Evolutionary conservation across 169 alveolate species (phyloP).

Genomic region (Perkinsus marinus): DNA sequence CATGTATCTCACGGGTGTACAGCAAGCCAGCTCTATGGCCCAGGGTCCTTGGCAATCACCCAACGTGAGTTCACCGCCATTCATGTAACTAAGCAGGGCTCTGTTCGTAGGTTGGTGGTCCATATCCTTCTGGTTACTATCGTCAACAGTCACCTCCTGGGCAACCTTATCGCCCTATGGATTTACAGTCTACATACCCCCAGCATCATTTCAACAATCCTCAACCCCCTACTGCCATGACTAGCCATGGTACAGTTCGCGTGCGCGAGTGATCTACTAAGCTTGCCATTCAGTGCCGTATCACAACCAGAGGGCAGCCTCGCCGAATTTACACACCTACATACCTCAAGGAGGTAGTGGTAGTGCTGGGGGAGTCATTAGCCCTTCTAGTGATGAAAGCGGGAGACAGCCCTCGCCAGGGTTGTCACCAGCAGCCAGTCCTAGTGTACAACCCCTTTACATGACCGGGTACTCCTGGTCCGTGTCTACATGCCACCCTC

Average conservation of each 20-base stretch:
- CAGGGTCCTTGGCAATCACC: neutral
- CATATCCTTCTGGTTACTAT: neutral
- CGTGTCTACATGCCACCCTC: neutral
- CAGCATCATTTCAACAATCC: neutral
- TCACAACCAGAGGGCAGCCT: neutral
- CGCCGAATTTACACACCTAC: neutral
- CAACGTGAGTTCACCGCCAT: neutral
- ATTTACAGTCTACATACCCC: neutral
- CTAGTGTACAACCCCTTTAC: neutral
- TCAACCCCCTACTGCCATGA: neutral
- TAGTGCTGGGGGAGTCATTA: neutral
- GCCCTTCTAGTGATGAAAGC: neutral
- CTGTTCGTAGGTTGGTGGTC: neutral
- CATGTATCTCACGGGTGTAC: neutral
- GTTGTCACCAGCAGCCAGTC: neutral
- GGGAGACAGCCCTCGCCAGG: neutral
- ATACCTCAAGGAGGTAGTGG: neutral
- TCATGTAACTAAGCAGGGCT: neutral
- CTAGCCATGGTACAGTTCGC: neutral
- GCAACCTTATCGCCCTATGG: neutral
- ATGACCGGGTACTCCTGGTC: neutral
- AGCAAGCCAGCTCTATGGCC: neutral
- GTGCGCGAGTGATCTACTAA: neutral
- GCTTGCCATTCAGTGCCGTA: neutral
- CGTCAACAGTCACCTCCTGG: neutral